Base-by-base conservation (phyloP, 176 grass and related monocot species). In the Ananas comosus region DNA sequence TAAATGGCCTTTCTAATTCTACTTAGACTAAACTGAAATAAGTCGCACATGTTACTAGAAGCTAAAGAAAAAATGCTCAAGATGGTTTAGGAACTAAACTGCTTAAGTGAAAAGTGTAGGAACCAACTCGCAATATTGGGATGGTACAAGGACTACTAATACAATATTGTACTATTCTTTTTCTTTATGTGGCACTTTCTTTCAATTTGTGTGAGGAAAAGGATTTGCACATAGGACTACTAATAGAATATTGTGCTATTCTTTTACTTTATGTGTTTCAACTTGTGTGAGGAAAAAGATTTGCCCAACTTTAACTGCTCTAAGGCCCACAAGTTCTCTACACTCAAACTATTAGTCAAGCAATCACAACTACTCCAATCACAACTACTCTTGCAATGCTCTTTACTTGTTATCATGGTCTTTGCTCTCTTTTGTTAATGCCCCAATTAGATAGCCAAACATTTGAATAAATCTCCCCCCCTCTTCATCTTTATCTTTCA, bases 341-440 rank as follows among this genome's bases (percentile, higher is more conserved):
- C 56, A 59, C 54, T 18, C 54, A 21, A 59, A 59, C 56, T 0
- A 77, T 22, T 80, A 42, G 81, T 67, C 65, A 65, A 83, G 61
- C 74, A 50, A 73, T 66, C 49, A 63, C 56, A 80, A 77, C 73
- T 80, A 72, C 65, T 59, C 64, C 74, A 50, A 73, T 66, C 49
- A 63, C 56, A 80, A 77, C 73, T 80, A 72, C 65, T 66, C 64
- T 5, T 72, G 65, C 72, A 63, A 68, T 81, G 33, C 11, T 69
- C 25, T 24, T 87, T 87, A 77, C 73, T 83, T 88, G 68, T 77
- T 70, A 74, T 57, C 33, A 59, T 80, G 25, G 69, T 69, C 66
- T 69, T 64, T 71, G 42, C 63, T 65, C 53, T 70, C 11, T 47
- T 66, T 68, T 12, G 19, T 69, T 25, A 70, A 53, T 56, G 68